Evolutionary conservation across 2,329 filamentous ascomycete genomes (phyloP), one percentile per base, ranked within the genome.

Genomic region (Fusarium clavum): DNA sequence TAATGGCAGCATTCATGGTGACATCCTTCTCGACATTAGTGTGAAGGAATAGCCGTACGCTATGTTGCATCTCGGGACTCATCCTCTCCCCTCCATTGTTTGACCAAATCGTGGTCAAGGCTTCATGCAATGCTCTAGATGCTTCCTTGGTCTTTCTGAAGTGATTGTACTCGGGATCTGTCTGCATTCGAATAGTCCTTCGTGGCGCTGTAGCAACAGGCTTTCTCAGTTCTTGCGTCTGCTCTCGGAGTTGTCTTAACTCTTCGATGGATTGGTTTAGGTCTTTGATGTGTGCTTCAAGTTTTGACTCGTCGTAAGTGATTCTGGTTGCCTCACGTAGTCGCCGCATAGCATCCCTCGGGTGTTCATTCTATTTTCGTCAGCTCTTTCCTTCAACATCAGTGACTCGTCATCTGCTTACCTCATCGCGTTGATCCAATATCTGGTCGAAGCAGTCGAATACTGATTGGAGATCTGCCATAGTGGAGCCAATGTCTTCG

Each of bases 361-460:
- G 45, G 14, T 16, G n/a, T 8, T 47, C 25, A 16, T 30, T 20
- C 45, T 47, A 14, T n/a, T 5, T 20, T 10, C 20, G 8, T 30
- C 5, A 47, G 25, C 34, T n/a, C 34, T 7, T n/a, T n/a, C 34
- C 34, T 34, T 29, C 27, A 27, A 27, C 3, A 27, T 27, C 27
- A 27, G 27, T 27, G 27, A 27, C 27, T 5, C 10, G 4, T 27
- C 27, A 6, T 32, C 32, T 38, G 8, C n/a, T 16, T 30, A 30
- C 45, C 25, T 47, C 25, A 30, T 47, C 45, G 25, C 45, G 6
- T 47, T 47, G n/a, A 16, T 47, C 45, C 18, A 30, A 8, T 5
- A 29, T 29, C 24, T 47, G 45, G 9, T 47, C 45, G 18, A 47
- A 47, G 18, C 13, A 47, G 45, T 47, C 45, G n/a, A 47, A 47